phyloP scores from a whole-genome alignment of 31 red algal species.

The Endocladia muricata region DNA sequence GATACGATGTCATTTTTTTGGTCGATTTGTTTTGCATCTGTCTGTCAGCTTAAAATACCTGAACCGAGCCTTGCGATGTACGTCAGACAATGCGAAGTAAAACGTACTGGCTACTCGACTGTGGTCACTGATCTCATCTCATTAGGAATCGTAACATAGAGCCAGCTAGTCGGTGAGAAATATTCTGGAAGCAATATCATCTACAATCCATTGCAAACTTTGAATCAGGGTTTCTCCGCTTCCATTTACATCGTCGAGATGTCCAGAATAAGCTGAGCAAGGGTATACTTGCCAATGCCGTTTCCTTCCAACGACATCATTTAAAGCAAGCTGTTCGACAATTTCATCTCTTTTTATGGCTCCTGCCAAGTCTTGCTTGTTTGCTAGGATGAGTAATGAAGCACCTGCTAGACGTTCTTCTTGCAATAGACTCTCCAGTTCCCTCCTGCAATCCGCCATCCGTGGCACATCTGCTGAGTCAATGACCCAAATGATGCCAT shows the following conservation, averaged over 20 bases:
- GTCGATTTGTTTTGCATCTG: no score
- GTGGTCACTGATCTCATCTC: no score
- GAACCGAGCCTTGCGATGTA: no score
- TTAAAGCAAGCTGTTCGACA: constrained; percentile 44
- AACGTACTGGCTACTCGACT: no score
- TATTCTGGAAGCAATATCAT: constrained; percentile 59
- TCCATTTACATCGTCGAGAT: constrained; percentile 10
- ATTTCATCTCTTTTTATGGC: constrained; percentile 56
- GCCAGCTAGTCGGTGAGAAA: constrained; percentile 29
- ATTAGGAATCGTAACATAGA: no score
- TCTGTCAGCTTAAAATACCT: no score
- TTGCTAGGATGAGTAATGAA: constrained; percentile 88
- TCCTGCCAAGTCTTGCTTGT: constrained; percentile 89
- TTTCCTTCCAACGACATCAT: constrained; percentile 63
- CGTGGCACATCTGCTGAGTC: constrained; percentile 81
- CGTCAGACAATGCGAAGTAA: no score
- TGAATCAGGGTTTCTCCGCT: constrained; percentile 5
- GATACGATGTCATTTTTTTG: no score
- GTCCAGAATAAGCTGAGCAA: constrained; percentile 44
- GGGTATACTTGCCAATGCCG: constrained; percentile 80
- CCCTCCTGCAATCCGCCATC: constrained; percentile 49
- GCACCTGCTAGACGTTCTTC: constrained; percentile 94
- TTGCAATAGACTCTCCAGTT: constrained; percentile 64
- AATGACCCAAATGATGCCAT: constrained; percentile 96
- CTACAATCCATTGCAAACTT: constrained; percentile 69